Base-by-base conservation (phyloP, 1,284 basidiomycete genomes). In the Abortiporus biennis region DNA sequence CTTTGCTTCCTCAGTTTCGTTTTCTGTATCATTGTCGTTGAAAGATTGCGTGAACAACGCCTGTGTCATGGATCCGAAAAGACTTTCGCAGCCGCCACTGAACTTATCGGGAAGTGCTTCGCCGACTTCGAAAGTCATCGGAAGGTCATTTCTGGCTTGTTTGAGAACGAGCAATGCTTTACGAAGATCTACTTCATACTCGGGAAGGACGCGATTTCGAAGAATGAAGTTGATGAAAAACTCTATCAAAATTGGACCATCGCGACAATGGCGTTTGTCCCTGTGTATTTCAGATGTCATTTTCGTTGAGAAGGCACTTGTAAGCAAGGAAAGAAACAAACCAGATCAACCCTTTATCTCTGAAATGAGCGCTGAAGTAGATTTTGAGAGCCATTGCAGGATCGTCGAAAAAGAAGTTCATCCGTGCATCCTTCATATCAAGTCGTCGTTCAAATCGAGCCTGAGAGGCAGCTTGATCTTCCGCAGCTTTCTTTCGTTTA, bases 341-440 rank as follows among this genome's bases (percentile, higher is more conserved):
- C 81, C 74, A 85, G 37, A 78, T 66, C 36, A 85, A 64, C 6
- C 83, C 83, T 40, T 77, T 71, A 40, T 78, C 69, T 19, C 73
- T 68, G 63, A 77, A 78, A 48, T 76, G 75, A 3, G 76, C 78
- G 0, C 80, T 82, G 40, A 88, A 66, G 57, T 84, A 86, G 6
- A 82, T 63, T 42, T 68, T 71, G 22, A 77, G 58, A 15, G 62
- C 56, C 2, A 52, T 52, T 49, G 76, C 78, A 0, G 82, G 79
- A 42, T 84, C 68, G 46, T 68, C 57, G 35, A 85, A 59, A 59
- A 87, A 87, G 2, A 56, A 53, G 1, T 68, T 54, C 47, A 77
- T 60, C 25, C 52, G 54, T 36, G 45, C 42, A 25, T 68, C 69
- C 22, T 72, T 67, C 31, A 72, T 69, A 37, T 71, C 69, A 19